Conservation (phyloP, 129 eudicot genomes). For the Silybum marianum region DNA sequence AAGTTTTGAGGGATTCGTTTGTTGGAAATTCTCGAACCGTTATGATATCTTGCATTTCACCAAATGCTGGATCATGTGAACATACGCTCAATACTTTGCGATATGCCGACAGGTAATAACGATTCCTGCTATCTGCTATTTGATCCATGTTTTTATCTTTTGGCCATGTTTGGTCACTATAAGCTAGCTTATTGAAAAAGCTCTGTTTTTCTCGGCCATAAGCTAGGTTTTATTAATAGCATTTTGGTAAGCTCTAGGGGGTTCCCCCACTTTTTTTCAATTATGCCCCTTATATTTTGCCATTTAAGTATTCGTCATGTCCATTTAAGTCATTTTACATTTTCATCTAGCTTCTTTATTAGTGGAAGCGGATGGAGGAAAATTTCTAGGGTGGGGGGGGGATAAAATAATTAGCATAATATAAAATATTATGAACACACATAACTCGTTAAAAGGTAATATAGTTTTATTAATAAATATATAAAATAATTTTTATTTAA, state of each 20-base stretch:
- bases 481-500: no score
- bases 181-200: not conserved
- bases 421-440: no score
- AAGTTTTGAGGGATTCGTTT: slow-evolving; percentile 95
- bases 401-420: no score
- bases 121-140: not conserved
- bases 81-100: slow-evolving; percentile 96
- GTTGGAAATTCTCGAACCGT: slow-evolving; percentile 95
- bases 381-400: no score
- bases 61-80: slow-evolving; percentile 95
- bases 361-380: no score
- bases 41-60: slow-evolving; percentile 96
- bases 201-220: not conserved
- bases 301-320: not conserved
- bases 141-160: not conserved
- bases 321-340: not conserved
- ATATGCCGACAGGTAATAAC: slow-evolving; percentile 87
- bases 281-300: not conserved
- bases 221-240: not conserved
- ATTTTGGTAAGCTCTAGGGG: not conserved
- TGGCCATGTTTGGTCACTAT: not conserved
- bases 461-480: no score
- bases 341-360: not conserved
- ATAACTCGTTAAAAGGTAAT: no score
- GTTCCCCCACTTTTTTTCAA: no score